These are phyloP conservation scores for Cotoneaster glaucophyllus DNA, from an alignment of 306 rosid species.

Conservation along the genomic window DNA sequence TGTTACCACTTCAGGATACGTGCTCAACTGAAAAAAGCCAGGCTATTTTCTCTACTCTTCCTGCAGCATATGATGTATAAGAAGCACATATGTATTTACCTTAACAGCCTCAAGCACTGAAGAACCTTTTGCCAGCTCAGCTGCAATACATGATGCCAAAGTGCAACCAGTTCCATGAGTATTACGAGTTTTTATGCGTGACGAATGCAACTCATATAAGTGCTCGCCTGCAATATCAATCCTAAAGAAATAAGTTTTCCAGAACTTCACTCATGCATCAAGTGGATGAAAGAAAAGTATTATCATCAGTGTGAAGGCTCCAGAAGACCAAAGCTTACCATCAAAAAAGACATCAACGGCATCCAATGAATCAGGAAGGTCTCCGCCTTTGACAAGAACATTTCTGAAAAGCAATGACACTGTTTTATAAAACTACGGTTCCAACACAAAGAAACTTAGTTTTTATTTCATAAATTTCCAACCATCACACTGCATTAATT, in stretches of 20 bases:
- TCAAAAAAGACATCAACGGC: constrained; percentile 80
- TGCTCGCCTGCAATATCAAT: constrained; percentile 56
- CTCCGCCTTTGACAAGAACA: constrained; percentile 95
- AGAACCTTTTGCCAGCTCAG: constrained; percentile 90
- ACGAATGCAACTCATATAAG: constrained; percentile 54
- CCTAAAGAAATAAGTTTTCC: constrained; percentile 17
- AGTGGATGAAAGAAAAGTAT: constrained; percentile 1
- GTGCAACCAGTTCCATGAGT: constrained; percentile 96
- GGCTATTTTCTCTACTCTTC: background rate
- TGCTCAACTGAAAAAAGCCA: background rate
- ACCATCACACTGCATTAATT: background rate
- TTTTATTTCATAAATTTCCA: background rate
- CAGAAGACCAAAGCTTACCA: constrained; percentile 39
- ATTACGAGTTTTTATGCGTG: constrained; percentile 63
- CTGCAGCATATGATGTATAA: background rate
- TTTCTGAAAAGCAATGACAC: constrained; percentile 43
- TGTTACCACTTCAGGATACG: background rate
- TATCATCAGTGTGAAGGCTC: background rate
- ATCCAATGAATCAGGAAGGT: constrained; percentile 75
- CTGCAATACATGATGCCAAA: constrained; percentile 91
- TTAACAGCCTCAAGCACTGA: constrained; percentile 68
- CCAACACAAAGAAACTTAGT: background rate
- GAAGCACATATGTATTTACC: constrained; percentile 29
- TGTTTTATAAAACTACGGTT: background rate
- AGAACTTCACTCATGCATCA: background rate